phyloP scores from a whole-genome alignment of 1,139 yeast species.

The Pichia sp. region DNA sequence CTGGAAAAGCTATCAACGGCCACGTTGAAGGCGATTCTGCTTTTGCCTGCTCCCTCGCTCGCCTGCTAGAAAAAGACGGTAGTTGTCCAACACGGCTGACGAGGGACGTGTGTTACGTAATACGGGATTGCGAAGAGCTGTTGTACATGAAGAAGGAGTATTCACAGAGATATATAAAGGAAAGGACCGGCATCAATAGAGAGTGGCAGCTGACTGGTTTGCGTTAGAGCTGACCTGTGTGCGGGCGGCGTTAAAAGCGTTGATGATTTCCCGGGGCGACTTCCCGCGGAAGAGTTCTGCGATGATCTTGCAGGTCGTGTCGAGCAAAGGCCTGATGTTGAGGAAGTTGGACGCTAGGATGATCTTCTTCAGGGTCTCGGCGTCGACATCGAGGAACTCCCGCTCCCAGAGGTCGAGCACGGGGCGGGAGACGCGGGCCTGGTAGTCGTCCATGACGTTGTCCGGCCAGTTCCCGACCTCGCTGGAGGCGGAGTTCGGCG shows the following conservation, averaged over 20 bases:
- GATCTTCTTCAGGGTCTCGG: constrained; percentile 91
- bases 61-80: background rate
- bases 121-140: background rate
- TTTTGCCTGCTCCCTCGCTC: background rate
- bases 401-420: constrained; percentile 93
- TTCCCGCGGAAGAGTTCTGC: constrained; percentile 95
- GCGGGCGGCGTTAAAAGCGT: constrained; percentile 67
- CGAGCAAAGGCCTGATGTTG: constrained; percentile 83
- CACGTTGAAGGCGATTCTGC: constrained; percentile 2
- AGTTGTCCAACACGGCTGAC: background rate
- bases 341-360: constrained; percentile 90
- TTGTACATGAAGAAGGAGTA: background rate
- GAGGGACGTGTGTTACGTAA: background rate
- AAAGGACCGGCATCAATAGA: background rate
- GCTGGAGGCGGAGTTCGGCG: constrained; percentile 16
- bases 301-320: constrained; percentile 92
- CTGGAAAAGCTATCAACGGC: background rate
- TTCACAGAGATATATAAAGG: background rate
- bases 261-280: constrained; percentile 89
- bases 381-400: constrained; percentile 88
- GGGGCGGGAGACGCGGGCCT: constrained; percentile 50
- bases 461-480: constrained; percentile 41
- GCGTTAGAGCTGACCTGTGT: background rate
- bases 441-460: constrained; percentile 35
- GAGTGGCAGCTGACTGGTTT: background rate